Percentiles rank a stretch among this genome's conserved stretches.
Conservation (phyloP, 2,329 filamentous ascomycete genomes). For the Colletotrichum sp. region DNA sequence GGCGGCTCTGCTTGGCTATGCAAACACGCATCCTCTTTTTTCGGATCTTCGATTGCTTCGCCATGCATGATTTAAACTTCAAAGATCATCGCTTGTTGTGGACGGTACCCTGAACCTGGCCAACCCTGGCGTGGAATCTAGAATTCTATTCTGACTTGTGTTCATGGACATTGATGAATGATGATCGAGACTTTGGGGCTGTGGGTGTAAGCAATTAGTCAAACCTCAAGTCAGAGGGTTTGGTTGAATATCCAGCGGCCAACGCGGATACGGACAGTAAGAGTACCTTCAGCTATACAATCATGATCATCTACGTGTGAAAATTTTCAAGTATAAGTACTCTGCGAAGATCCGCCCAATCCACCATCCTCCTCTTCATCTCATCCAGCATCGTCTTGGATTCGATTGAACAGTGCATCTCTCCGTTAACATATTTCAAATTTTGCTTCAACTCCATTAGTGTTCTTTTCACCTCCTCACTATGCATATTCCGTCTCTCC, state of each 20-base stretch:
- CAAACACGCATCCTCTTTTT: not conserved
- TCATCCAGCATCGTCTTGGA: not conserved
- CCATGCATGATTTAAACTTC: not conserved
- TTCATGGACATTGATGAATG: not conserved
- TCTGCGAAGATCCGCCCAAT: not conserved
- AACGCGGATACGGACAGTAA: not conserved
- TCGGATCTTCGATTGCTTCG: not conserved
- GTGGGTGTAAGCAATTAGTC: not conserved
- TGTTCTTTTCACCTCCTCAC: not conserved
- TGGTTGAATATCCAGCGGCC: not conserved
- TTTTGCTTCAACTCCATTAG: not conserved
- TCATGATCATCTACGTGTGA: not conserved
- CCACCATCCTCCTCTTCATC: not conserved
- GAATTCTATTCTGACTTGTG: not conserved
- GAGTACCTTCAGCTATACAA: not conserved
- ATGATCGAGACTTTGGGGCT: not conserved
- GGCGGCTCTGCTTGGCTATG: not conserved
- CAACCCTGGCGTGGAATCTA: not conserved
- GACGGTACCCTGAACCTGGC: not conserved
- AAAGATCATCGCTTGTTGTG: not conserved
- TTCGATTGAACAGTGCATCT: not conserved
- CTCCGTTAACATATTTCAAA: not conserved
- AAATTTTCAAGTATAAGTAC: not conserved
- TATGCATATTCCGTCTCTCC: conserved; percentile 7
- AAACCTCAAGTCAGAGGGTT: not conserved